A percentile compares a stretch with the other conserved stretches of the same genome.
Evolutionary conservation across 768 basidiomycete genomes (phyloP).

Genomic region (Macrolepiota fuliginosa): DNA sequence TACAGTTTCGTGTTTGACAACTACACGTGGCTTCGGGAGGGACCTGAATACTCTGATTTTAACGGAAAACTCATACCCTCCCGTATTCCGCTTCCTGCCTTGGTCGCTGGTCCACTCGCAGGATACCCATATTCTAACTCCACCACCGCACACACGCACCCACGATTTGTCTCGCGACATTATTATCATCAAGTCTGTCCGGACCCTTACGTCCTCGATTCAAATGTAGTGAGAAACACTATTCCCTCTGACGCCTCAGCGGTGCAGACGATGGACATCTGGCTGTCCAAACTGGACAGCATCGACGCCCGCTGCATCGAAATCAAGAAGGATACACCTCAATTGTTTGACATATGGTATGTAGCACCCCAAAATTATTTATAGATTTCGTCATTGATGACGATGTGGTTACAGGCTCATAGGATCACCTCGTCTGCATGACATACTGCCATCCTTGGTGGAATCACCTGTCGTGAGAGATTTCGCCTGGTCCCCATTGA

Average conservation of each 20-base stretch:
- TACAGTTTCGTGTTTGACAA: conserved; percentile 58
- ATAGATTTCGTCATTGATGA: neutral
- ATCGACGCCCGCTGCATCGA: conserved; percentile 50
- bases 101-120: conserved; percentile 43
- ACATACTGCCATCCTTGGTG: conserved; percentile 41
- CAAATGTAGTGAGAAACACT: conserved; percentile 24
- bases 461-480: conserved; percentile 46
- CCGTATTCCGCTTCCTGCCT: conserved; percentile 50
- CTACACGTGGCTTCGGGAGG: conserved; percentile 50
- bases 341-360: conserved; percentile 55
- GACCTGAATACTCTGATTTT: conserved; percentile 39
- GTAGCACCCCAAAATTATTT: conserved; percentile 17
- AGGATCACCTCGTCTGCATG: conserved; percentile 39
- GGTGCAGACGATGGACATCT: conserved; percentile 36
- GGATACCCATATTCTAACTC: neutral
- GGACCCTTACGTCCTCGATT: conserved; percentile 16
- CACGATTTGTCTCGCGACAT: conserved; percentile 43
- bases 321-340: conserved; percentile 30
- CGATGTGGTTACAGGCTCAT: conserved; percentile 42
- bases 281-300: conserved; percentile 42
- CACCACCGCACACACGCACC: conserved; percentile 26
- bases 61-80: conserved; percentile 52
- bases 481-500: conserved; percentile 62
- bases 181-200: conserved; percentile 52
- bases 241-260: conserved; percentile 26